Evolutionary conservation across 2,329 filamentous ascomycete genomes (phyloP).

Genomic region (Fulvia fulva): DNA sequence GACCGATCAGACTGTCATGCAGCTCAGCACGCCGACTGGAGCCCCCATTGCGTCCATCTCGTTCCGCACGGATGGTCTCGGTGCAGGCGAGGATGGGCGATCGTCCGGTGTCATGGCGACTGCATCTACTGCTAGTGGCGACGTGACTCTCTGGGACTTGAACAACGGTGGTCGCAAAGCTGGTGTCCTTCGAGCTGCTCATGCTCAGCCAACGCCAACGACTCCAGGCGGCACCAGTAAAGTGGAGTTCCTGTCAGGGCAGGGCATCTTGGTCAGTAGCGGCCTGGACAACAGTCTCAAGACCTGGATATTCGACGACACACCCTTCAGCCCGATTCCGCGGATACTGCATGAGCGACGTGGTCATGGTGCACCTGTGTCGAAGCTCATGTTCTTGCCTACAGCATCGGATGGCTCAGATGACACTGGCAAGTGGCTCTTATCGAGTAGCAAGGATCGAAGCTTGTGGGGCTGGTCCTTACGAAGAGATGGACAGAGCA

Average conservation of each 20-base stretch:
- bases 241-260: slow-evolving; percentile 82
- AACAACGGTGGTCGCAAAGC: slow-evolving; percentile 83
- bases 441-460: slow-evolving; percentile 83
- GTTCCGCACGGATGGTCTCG: slow-evolving; percentile 84
- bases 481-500: slow-evolving; percentile 87
- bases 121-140: slow-evolving; percentile 70
- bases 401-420: slow-evolving; percentile 86
- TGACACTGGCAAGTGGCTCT: slow-evolving; percentile 84
- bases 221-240: slow-evolving; percentile 77
- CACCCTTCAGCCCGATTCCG: slow-evolving; percentile 81
- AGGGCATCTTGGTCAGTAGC: slow-evolving; percentile 84
- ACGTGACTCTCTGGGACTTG: slow-evolving; percentile 94
- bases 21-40: slow-evolving; percentile 52
- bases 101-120: slow-evolving; percentile 93
- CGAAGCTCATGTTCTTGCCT: slow-evolving; percentile 77
- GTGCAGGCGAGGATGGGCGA: slow-evolving; percentile 81
- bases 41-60: slow-evolving; percentile 74
- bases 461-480: slow-evolving; percentile 97
- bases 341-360: slow-evolving; percentile 80
- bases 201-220: slow-evolving; percentile 71
- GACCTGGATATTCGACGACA: slow-evolving; percentile 94
- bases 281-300: slow-evolving; percentile 91
- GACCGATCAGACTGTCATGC: slow-evolving; percentile 67
- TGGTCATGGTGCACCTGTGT: slow-evolving; percentile 84
- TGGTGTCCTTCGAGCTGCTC: slow-evolving; percentile 81